Evolutionary conservation across 73 alveolate species (phyloP).

Genomic region (Paramecium sexaurelia): DNA sequence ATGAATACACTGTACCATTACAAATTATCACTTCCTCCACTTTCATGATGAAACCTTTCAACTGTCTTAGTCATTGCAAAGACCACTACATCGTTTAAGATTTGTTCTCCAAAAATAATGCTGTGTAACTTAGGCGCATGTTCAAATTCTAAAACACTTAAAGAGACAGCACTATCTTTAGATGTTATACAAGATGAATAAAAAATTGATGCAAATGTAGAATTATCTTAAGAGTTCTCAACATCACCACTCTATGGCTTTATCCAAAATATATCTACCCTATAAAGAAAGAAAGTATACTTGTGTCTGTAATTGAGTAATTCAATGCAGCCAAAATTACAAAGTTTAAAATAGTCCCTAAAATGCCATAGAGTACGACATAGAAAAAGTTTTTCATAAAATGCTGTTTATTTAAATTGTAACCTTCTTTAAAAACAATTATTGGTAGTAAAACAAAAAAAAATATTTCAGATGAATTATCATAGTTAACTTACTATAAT

Average conservation of each 20-base stretch:
- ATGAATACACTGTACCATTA: slow-evolving; percentile 25
- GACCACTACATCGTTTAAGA: slow-evolving; percentile 34
- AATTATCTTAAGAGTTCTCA: not conserved
- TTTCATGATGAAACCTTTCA: not conserved
- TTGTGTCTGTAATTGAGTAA: slow-evolving; percentile 50
- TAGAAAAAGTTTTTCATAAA: slow-evolving; percentile 92
- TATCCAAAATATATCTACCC: not conserved
- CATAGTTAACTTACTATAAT: not conserved
- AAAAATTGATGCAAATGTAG: slow-evolving; percentile 46
- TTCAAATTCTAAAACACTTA: slow-evolving; percentile 83
- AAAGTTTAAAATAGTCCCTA: slow-evolving; percentile 93
- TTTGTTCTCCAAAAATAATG: slow-evolving; percentile 92
- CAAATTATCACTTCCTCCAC: not conserved
- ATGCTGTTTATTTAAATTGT: slow-evolving; percentile 78
- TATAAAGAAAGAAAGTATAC: not conserved
- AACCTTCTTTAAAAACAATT: slow-evolving; percentile 96
- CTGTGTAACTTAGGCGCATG: slow-evolving; percentile 89
- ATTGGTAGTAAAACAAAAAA: slow-evolving; percentile 96
- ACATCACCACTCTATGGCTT: not conserved
- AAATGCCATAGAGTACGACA: slow-evolving; percentile 91
- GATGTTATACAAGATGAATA: slow-evolving; percentile 90
- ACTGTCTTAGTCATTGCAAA: not conserved
- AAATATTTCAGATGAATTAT: slow-evolving; percentile 76
- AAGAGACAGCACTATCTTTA: slow-evolving; percentile 94
- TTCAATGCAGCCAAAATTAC: slow-evolving; percentile 85